These are phyloP conservation scores for Atractiella rhizophila DNA, from an alignment of 768 basidiomycete genomes.

Conservation along the genomic window DNA sequence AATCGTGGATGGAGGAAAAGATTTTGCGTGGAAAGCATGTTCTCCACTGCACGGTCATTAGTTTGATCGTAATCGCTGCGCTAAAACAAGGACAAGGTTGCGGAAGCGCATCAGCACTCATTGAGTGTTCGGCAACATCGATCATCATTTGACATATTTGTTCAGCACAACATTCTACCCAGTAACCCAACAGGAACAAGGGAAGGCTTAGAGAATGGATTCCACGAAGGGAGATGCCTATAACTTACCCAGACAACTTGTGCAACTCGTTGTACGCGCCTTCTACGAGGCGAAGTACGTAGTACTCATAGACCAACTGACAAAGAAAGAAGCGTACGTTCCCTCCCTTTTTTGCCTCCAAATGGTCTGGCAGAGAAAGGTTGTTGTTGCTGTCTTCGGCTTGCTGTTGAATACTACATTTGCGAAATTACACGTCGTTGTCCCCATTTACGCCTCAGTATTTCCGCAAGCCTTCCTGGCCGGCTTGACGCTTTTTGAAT, in stretches of 20 bases:
- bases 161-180: too few relatives aligned
- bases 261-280: slow-evolving; percentile 72
- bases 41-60: too few relatives aligned
- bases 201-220: too few relatives aligned
- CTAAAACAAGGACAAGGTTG: too few relatives aligned
- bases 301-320: slow-evolving; percentile 79
- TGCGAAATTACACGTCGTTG: neutral
- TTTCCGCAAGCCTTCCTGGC: neutral
- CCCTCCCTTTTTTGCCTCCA: neutral
- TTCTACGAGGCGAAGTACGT: slow-evolving; percentile 86
- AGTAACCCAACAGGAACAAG: too few relatives aligned
- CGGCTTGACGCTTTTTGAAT: neutral
- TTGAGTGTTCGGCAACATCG: too few relatives aligned
- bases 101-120: too few relatives aligned
- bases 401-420: neutral
- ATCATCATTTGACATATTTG: too few relatives aligned
- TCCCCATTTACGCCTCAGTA: neutral
- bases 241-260: slow-evolving; percentile 63
- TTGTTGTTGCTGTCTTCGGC: neutral
- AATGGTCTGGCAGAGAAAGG: neutral
- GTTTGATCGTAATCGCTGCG: too few relatives aligned
- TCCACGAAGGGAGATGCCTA: too few relatives aligned
- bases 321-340: slow-evolving; percentile 81
- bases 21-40: too few relatives aligned
- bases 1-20: too few relatives aligned